Evolutionary conservation across 1,284 basidiomycete genomes (phyloP).

Genomic region (Lentinula novae-zelandiae): DNA sequence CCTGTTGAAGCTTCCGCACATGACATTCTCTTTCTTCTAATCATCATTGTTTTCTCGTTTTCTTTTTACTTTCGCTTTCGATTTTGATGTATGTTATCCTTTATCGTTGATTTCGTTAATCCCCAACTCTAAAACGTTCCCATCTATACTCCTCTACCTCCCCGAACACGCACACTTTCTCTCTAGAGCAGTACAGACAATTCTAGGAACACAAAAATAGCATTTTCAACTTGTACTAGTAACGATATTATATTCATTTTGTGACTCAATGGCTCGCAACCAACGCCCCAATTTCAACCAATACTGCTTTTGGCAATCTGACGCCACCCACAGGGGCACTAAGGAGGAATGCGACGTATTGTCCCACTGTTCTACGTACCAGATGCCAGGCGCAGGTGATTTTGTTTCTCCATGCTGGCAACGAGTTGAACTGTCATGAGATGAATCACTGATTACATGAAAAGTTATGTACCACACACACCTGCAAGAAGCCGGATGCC

Average conservation of each 20-base stretch:
- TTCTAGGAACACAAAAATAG: slow-evolving; percentile 10
- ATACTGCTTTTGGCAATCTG: slow-evolving; percentile 32
- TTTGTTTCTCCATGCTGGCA: slow-evolving; percentile 20
- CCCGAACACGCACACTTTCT: neutral
- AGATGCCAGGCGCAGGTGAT: slow-evolving; percentile 32
- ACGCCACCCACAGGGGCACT: slow-evolving; percentile 37
- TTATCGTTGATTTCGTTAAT: slow-evolving; percentile 1
- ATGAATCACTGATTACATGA: slow-evolving; percentile 2
- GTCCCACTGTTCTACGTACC: slow-evolving; percentile 37
- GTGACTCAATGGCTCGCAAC: slow-evolving; percentile 29
- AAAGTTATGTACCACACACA: slow-evolving; percentile 16
- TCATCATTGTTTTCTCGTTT: neutral
- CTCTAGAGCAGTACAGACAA: slow-evolving; percentile 4
- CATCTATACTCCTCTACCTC: neutral
- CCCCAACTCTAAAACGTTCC: neutral
- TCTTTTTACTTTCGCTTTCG: neutral
- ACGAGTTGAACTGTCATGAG: slow-evolving; percentile 9
- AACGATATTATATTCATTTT: neutral
- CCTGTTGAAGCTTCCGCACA: neutral
- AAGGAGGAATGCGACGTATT: slow-evolving; percentile 37
- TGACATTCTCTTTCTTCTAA: neutral
- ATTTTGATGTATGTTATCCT: neutral
- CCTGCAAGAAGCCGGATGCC: slow-evolving; percentile 47
- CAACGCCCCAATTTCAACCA: slow-evolving; percentile 37
- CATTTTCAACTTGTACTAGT: neutral